Evolutionary conservation across 192 early-diverging fungal genomes (phyloP), one percentile per base, ranked within the genome.

Genomic region (Globomyces pollinis-pini): DNA sequence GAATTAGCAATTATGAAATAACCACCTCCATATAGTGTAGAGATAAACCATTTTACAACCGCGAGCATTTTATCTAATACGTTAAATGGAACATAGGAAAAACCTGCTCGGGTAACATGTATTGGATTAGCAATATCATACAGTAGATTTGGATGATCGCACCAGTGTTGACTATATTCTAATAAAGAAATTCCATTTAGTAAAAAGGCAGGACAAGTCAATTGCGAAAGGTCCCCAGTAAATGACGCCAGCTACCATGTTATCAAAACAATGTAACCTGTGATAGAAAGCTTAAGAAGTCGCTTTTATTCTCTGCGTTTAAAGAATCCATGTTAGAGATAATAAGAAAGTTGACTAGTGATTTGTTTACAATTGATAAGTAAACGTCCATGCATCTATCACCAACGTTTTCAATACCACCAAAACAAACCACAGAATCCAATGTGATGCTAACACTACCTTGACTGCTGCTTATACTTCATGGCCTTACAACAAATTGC

Each of bases 151-250:
- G 84, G 84, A 32, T 83, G 80, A 60, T 85, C 84, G 57, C 66
- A 71, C 84, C 84, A 85, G 62, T 59, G 12, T 59, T 70, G 74
- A 83, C 74, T 83, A 70, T 91, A 91, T 59, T 91, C 89, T 29
- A 91, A 77, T 36, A 89, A 67, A 58, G 87, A 89, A 49, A 81
- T 80, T 51, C 86, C 86, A 44, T 81, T 84, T 33, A 91, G 69
- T 6, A 91, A 61, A 59, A 89, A 91, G 35, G 85, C 83, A 42
- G 89, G 89, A 64, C 86, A 88, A 1, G 89, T 89, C 43, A 91
- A 70, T 45, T 78, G 79, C 7, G 86, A 88, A 24, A 91, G 74
- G 55, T 91, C 89, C 38, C 89, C 89, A 13, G 89, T 88, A 55
- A 88, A 87, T 29, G 86, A 82, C 29, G 85, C 79, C 20, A 91